Conservation (phyloP, 805 yeast genomes). For the Sugiyamaella valdiviana region DNA sequence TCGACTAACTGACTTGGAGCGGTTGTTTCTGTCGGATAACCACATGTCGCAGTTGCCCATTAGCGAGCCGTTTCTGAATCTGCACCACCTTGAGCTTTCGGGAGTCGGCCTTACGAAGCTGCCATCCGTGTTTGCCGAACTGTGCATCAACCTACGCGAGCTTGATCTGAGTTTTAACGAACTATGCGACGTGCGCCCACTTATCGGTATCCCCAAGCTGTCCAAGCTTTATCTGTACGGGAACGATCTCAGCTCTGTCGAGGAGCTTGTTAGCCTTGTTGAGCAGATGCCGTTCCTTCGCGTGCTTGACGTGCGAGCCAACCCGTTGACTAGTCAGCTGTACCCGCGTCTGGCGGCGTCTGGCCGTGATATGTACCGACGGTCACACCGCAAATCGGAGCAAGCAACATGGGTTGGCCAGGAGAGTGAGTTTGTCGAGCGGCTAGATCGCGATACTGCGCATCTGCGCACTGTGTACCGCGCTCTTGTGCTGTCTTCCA, state of each 20-base stretch:
- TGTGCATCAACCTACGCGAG: constrained; percentile 29
- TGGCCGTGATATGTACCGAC: constrained; percentile 4
- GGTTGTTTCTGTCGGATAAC: constrained; percentile 39
- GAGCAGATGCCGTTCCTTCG: constrained; percentile 15
- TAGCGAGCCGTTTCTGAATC: constrained; percentile 26
- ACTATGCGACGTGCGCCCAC: constrained; percentile 23
- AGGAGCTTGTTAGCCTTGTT: constrained; percentile 19
- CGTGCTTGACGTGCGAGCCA: constrained; percentile 28
- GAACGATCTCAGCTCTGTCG: constrained; percentile 22
- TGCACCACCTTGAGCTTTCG: constrained; percentile 29
- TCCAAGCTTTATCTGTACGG: constrained; percentile 25
- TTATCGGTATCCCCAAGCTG: constrained; percentile 26
- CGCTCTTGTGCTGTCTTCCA: neutral
- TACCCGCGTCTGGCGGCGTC: constrained; percentile 15
- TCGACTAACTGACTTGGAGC: constrained; percentile 28
- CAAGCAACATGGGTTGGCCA: constrained; percentile 10
- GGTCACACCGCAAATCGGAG: neutral
- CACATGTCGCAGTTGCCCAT: constrained; percentile 16
- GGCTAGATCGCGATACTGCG: neutral
- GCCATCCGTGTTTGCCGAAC: constrained; percentile 24
- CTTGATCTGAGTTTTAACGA: constrained; percentile 30
- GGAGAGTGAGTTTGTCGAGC: constrained; percentile 5
- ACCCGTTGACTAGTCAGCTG: constrained; percentile 25
- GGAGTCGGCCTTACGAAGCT: constrained; percentile 21
- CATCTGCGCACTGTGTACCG: constrained; percentile 4